phyloP scores from a whole-genome alignment of 2,329 filamentous ascomycete species.

The Fusarium sp. region DNA sequence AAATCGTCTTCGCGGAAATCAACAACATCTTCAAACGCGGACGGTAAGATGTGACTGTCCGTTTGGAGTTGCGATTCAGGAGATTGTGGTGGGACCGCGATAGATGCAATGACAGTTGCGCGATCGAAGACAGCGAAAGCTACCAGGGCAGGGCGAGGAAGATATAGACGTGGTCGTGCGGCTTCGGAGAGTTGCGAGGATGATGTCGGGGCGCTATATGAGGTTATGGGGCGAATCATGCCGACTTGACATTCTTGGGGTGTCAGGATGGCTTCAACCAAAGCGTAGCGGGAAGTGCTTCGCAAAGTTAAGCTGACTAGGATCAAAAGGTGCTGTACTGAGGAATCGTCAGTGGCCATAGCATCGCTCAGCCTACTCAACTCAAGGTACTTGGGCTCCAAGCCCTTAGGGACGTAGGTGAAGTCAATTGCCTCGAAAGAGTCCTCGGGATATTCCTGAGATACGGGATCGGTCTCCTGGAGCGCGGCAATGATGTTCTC shows the following conservation, averaged over 20 bases:
- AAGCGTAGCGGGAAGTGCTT: slow-evolving; percentile 72
- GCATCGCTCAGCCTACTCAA: slow-evolving; percentile 66
- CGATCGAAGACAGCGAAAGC: slow-evolving; percentile 86
- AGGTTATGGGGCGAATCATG: slow-evolving; percentile 76
- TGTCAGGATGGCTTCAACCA: slow-evolving; percentile 78
- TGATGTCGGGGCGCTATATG: slow-evolving; percentile 69
- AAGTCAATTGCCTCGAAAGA: slow-evolving; percentile 85
- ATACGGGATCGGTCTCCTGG: slow-evolving; percentile 64
- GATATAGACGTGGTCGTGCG: slow-evolving; percentile 74
- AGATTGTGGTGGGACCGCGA: slow-evolving; percentile 75
- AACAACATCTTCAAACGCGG: slow-evolving; percentile 87
- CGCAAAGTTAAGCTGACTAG: slow-evolving; percentile 70
- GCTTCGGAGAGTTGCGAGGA: slow-evolving; percentile 53
- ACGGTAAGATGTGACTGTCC: slow-evolving; percentile 72
- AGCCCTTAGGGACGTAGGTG: slow-evolving; percentile 71
- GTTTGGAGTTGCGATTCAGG: slow-evolving; percentile 82
- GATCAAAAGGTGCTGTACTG: slow-evolving; percentile 70
- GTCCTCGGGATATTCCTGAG: slow-evolving; percentile 64
- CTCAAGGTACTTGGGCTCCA: slow-evolving; percentile 64
- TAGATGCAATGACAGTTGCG: slow-evolving; percentile 81
- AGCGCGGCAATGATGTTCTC: slow-evolving; percentile 74
- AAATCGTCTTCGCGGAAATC: slow-evolving; percentile 78
- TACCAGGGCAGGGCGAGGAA: slow-evolving; percentile 83
- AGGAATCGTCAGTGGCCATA: slow-evolving; percentile 63
- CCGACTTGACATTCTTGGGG: slow-evolving; percentile 68